These are phyloP conservation scores for Perkinsus olseni DNA, from an alignment of 169 alveolate species.

Conservation along the genomic window DNA sequence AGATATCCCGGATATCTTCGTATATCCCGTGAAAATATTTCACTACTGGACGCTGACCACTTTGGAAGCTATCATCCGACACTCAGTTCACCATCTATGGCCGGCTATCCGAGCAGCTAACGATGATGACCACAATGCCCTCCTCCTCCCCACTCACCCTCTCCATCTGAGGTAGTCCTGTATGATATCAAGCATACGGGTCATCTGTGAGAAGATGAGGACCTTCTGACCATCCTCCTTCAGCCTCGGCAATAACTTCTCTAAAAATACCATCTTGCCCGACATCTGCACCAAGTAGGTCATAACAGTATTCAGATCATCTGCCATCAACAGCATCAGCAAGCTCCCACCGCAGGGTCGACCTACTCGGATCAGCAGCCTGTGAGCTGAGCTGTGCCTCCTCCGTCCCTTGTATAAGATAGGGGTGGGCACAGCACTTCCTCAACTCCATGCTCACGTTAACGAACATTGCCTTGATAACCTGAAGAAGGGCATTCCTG, in stretches of 20 bases:
- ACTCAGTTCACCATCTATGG: too few relatives aligned
- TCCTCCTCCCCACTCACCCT: not conserved
- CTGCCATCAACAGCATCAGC: not conserved
- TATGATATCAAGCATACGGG: slow-evolving; percentile 88
- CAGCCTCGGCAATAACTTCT: slow-evolving; percentile 77
- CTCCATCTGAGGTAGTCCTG: slow-evolving; percentile 81
- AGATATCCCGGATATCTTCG: too few relatives aligned
- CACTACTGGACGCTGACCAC: too few relatives aligned
- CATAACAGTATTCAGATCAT: not conserved
- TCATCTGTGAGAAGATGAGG: slow-evolving; percentile 92
- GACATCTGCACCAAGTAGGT: slow-evolving; percentile 57
- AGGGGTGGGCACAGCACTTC: slow-evolving; percentile 96
- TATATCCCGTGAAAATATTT: too few relatives aligned
- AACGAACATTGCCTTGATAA: not conserved
- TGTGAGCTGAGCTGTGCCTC: not conserved
- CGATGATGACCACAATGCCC: too few relatives aligned
- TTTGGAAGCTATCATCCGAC: too few relatives aligned
- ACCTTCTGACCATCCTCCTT: slow-evolving; percentile 85
- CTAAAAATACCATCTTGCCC: slow-evolving; percentile 91
- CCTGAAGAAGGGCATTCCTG: not conserved
- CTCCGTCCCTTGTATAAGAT: slow-evolving; percentile 85
- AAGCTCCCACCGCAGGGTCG: not conserved
- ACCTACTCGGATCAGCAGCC: not conserved
- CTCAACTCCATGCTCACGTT: slow-evolving; percentile 80
- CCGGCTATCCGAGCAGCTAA: too few relatives aligned